phyloP scores from a whole-genome alignment of 2,329 filamentous ascomycete species.

The Alternaria angustiovoidea region DNA sequence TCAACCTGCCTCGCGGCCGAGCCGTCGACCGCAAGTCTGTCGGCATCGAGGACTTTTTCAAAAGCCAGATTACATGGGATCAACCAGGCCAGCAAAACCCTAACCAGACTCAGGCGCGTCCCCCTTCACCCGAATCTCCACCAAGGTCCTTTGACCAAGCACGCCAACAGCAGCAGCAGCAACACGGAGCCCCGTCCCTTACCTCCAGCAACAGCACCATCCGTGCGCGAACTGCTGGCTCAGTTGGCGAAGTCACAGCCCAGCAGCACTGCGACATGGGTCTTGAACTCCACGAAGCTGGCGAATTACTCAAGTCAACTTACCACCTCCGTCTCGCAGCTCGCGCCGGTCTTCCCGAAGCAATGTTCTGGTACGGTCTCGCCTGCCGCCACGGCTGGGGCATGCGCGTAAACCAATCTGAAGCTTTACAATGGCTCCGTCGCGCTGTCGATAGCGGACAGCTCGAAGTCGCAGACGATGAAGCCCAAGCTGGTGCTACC shows the following conservation, averaged over 20 bases:
- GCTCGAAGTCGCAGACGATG: constrained; percentile 83
- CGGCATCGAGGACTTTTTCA: constrained; percentile 50
- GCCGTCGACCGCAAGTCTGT: constrained; percentile 69
- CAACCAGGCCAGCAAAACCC: constrained; percentile 51
- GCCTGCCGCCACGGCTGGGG: constrained; percentile 98
- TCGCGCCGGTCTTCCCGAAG: constrained; percentile 83
- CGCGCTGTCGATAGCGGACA: constrained; percentile 88
- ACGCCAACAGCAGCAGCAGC: constrained; percentile 26
- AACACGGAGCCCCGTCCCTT: constrained; percentile 44
- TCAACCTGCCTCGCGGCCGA: constrained; percentile 82
- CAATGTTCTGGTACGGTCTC: constrained; percentile 94
- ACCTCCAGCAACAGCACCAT: constrained; percentile 56
- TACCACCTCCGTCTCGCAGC: constrained; percentile 94
- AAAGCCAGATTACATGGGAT: constrained; percentile 69
- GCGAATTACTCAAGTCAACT: constrained; percentile 89
- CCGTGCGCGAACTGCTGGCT: constrained; percentile 53
- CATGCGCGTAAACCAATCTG: constrained; percentile 88
- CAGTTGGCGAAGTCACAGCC: constrained; percentile 71
- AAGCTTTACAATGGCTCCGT: constrained; percentile 90
- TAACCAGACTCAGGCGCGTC: constrained; percentile 30
- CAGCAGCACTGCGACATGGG: constrained; percentile 92
- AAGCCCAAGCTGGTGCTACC: constrained; percentile 68
- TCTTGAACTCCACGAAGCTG: constrained; percentile 87
- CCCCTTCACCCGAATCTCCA: constrained; percentile 52
- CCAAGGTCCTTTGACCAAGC: constrained; percentile 47